Conservation (phyloP, 2,329 filamentous ascomycete species). For the Colletotrichum eremochloae region DNA sequence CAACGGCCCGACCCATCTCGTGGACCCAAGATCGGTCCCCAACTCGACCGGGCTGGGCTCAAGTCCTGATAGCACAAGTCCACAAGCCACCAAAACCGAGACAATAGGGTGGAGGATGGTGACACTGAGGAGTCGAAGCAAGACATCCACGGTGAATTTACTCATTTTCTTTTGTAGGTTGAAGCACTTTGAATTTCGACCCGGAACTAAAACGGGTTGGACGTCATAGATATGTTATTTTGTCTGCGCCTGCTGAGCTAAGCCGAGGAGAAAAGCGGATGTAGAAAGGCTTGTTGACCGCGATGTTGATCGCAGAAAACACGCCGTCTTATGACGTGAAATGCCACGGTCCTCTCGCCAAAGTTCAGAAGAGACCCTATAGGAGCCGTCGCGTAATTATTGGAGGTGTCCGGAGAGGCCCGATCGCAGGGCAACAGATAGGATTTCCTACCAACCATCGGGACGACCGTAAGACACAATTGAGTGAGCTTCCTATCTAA, state of each 20-base stretch:
- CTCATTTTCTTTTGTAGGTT: neutral
- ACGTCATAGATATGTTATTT: neutral
- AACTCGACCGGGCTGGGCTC: neutral
- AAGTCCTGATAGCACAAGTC: neutral
- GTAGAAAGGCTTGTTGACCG: neutral
- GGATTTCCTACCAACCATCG: neutral
- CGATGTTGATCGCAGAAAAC: too few relatives aligned
- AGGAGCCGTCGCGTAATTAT: neutral
- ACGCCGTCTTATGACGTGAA: neutral
- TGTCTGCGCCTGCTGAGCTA: neutral
- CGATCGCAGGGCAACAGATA: neutral
- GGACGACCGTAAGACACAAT: too few relatives aligned
- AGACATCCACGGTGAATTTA: neutral
- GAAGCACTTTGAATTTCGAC: neutral
- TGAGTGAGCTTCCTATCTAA: too few relatives aligned
- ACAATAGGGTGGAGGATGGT: neutral
- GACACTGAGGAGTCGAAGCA: neutral
- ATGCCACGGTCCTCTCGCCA: neutral
- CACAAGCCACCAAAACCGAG: neutral
- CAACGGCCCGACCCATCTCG: neutral
- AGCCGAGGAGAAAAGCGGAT: neutral
- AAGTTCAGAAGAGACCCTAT: neutral
- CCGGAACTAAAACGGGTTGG: neutral
- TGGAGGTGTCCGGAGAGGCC: neutral
- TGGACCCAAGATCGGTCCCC: neutral